A percentile compares a stretch with the other conserved stretches of the same genome.
phyloP scores from a whole-genome alignment of 2,329 filamentous ascomycete species.

The Talaromyces albobiverticillius region DNA sequence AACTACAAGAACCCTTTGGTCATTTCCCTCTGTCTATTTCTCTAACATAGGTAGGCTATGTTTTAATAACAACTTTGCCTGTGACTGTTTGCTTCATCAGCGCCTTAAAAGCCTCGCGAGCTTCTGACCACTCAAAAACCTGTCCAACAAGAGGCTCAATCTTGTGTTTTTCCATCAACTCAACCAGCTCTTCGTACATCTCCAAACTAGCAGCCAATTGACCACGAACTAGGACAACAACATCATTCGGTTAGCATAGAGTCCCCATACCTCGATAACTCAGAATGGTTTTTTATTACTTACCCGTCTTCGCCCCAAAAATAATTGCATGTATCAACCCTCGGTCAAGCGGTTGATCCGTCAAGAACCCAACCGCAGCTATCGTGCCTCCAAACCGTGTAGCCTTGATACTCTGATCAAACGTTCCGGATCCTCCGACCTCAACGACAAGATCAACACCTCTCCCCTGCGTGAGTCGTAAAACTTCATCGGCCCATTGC shows the following conservation, averaged over 20 bases:
- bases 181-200: constrained; percentile 2
- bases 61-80: constrained; percentile 3
- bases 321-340: background rate
- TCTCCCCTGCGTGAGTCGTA: constrained; percentile 34
- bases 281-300: background rate
- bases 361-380: constrained; percentile 52
- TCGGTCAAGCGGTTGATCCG: constrained; percentile 1
- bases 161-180: background rate
- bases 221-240: background rate
- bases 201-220: background rate
- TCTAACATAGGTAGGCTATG: too few relatives aligned
- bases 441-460: constrained; percentile 44
- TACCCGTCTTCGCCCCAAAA: background rate
- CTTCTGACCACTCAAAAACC: background rate
- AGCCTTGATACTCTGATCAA: constrained; percentile 39
- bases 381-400: constrained; percentile 39
- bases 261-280: background rate
- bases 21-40: too few relatives aligned
- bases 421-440: constrained; percentile 39
- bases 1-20: too few relatives aligned
- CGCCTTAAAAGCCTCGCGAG: background rate
- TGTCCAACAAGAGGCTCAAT: background rate
- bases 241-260: background rate
- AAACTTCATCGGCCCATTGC: constrained; percentile 39
- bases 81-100: background rate